Conservation (phyloP, 768 basidiomycete species). For the Chalciporus piperatus region DNA sequence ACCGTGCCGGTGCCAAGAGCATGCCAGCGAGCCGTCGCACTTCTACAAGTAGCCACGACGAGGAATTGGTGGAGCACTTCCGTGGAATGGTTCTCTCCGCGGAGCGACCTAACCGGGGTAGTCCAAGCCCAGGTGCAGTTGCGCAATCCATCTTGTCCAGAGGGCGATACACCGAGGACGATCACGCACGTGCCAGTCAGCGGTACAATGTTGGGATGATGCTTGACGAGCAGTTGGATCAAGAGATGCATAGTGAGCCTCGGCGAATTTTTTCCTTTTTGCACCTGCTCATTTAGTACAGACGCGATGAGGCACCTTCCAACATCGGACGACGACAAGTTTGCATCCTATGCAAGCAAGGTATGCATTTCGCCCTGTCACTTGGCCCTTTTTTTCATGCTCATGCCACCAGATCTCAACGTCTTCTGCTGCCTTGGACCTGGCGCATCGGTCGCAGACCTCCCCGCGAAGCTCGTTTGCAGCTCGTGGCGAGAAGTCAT, state of each 20-base stretch:
- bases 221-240: slow-evolving; percentile 89
- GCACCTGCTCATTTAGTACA: slow-evolving; percentile 31
- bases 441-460: slow-evolving; percentile 85
- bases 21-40: slow-evolving; percentile 92
- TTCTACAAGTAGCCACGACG: slow-evolving; percentile 84
- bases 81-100: slow-evolving; percentile 68
- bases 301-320: slow-evolving; percentile 88
- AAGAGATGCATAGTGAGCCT: slow-evolving; percentile 88
- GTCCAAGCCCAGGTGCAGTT: slow-evolving; percentile 51
- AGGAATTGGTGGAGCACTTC: slow-evolving; percentile 73
- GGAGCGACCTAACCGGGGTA: slow-evolving; percentile 55
- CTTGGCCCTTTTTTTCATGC: slow-evolving; percentile 2
- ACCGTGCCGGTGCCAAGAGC: slow-evolving; percentile 80
- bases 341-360: slow-evolving; percentile 60
- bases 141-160: slow-evolving; percentile 54
- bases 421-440: slow-evolving; percentile 89
- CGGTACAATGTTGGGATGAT: slow-evolving; percentile 84
- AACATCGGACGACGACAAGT: slow-evolving; percentile 90
- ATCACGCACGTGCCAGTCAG: slow-evolving; percentile 56
- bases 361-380: slow-evolving; percentile 37
- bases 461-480: slow-evolving; percentile 63
- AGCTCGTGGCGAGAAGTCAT: slow-evolving; percentile 66
- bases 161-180: slow-evolving; percentile 56
- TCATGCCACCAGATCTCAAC: slow-evolving; percentile 58
- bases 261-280: slow-evolving; percentile 5